phyloP scores from a whole-genome alignment of 1,139 yeast genomes.

The Protomyces pachydermus region DNA sequence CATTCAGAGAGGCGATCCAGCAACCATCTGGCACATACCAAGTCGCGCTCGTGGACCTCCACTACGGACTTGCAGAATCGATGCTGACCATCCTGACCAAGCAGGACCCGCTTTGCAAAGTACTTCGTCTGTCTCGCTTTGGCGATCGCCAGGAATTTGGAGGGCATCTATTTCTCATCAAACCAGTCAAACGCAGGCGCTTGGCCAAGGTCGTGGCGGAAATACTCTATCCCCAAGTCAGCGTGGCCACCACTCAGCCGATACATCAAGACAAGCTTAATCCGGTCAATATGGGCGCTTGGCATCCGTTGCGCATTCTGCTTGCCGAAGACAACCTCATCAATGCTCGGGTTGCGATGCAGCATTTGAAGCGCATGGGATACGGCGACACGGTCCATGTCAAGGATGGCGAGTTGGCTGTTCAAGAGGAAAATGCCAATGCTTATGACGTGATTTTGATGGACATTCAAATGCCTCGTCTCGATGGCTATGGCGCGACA shows the following conservation, averaged over 20 bases:
- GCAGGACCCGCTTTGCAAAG: slow-evolving; percentile 7
- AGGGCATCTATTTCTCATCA: slow-evolving; percentile 12
- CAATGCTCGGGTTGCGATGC: slow-evolving; percentile 17
- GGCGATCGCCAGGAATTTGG: slow-evolving; percentile 20
- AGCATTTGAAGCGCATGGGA: slow-evolving; percentile 19
- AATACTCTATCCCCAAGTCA: neutral
- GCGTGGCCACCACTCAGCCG: neutral
- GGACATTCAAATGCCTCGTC: slow-evolving; percentile 97
- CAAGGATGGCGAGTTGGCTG: slow-evolving; percentile 69
- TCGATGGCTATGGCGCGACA: slow-evolving; percentile 85
- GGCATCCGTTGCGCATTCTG: slow-evolving; percentile 41
- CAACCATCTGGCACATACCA: slow-evolving; percentile 15
- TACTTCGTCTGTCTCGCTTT: slow-evolving; percentile 14
- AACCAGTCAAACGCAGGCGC: slow-evolving; percentile 22
- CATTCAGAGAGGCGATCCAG: neutral
- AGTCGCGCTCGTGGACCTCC: slow-evolving; percentile 17
- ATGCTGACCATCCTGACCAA: neutral
- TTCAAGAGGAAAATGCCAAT: slow-evolving; percentile 63
- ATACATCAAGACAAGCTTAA: neutral
- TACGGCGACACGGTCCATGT: slow-evolving; percentile 16
- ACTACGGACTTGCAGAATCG: slow-evolving; percentile 10
- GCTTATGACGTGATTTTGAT: slow-evolving; percentile 74
- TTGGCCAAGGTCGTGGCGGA: slow-evolving; percentile 13
- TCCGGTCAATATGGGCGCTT: slow-evolving; percentile 7
- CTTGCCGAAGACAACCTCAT: slow-evolving; percentile 25